Evolutionary conservation across 768 basidiomycete species (phyloP).

Genomic region (Tylopilus sp.): DNA sequence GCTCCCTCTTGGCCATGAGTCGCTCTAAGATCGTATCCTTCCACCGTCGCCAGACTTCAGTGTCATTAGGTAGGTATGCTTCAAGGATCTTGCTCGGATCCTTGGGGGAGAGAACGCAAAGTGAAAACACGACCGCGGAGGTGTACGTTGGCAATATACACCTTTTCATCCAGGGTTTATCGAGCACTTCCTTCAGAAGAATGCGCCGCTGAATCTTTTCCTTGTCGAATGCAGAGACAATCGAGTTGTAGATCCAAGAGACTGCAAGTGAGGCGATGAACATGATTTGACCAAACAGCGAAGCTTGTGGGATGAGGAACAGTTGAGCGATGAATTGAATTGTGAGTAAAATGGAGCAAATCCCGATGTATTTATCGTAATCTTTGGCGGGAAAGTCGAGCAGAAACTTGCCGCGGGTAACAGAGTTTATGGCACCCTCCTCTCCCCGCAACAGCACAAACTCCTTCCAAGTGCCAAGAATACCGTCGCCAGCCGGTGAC

Average conservation of each 20-base stretch:
- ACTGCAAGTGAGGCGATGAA: slow-evolving; percentile 25
- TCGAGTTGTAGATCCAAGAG: slow-evolving; percentile 28
- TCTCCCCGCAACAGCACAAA: slow-evolving; percentile 2
- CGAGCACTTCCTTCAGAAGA: background rate
- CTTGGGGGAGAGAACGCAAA: slow-evolving; percentile 5
- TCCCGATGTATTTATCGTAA: slow-evolving; percentile 4
- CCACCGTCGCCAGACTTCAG: slow-evolving; percentile 7
- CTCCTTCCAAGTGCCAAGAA: slow-evolving; percentile 14
- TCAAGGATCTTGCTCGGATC: slow-evolving; percentile 8
- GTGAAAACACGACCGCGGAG: slow-evolving; percentile 3
- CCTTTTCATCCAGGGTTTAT: background rate
- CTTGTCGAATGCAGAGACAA: slow-evolving; percentile 31
- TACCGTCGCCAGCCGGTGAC: slow-evolving; percentile 25
- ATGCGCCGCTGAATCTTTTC: slow-evolving; percentile 14
- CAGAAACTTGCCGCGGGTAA: slow-evolving; percentile 22
- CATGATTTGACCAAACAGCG: slow-evolving; percentile 30
- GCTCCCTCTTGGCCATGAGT: background rate
- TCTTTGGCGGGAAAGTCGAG: background rate
- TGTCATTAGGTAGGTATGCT: slow-evolving; percentile 7
- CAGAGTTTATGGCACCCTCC: slow-evolving; percentile 19
- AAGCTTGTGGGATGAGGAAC: slow-evolving; percentile 26
- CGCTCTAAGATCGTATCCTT: background rate
- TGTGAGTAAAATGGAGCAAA: slow-evolving; percentile 19
- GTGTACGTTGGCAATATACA: slow-evolving; percentile 2
- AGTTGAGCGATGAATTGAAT: slow-evolving; percentile 28